phyloP scores from a whole-genome alignment of 2,329 filamentous ascomycete genomes.

The Aspergillus ibericus region DNA sequence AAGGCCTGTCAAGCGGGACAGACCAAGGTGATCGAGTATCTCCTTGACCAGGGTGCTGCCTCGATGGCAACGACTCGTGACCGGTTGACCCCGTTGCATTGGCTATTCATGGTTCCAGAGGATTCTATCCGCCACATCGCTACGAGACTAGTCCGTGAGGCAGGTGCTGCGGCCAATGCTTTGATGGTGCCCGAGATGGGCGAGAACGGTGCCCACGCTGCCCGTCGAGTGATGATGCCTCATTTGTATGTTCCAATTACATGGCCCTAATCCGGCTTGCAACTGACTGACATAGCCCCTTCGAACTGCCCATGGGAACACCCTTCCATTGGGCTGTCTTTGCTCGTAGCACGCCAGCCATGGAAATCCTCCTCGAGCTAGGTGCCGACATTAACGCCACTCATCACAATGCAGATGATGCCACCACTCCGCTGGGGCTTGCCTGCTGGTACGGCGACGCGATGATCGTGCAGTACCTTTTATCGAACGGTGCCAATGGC shows the following conservation, averaged over 20 bases:
- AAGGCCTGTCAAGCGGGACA: slow-evolving; percentile 32
- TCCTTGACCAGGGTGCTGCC: slow-evolving; percentile 26
- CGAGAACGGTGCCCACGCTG: slow-evolving; percentile 20
- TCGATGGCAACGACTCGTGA: slow-evolving; percentile 19
- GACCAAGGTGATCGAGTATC: slow-evolving; percentile 21
- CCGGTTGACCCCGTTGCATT: slow-evolving; percentile 24
- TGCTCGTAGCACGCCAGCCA: slow-evolving; percentile 20
- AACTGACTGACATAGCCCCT: slow-evolving; percentile 22
- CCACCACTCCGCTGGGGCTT: slow-evolving; percentile 24
- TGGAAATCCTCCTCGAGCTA: slow-evolving; percentile 23
- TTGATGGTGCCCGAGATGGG: slow-evolving; percentile 18
- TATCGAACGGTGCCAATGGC: slow-evolving; percentile 25
- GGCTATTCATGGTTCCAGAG: slow-evolving; percentile 26
- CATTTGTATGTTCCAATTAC: slow-evolving; percentile 28
- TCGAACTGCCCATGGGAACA: slow-evolving; percentile 28
- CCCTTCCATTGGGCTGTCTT: slow-evolving; percentile 31
- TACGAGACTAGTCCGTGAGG: slow-evolving; percentile 16
- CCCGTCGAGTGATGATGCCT: slow-evolving; percentile 22
- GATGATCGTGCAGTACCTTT: slow-evolving; percentile 17
- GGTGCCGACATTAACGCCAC: slow-evolving; percentile 26
- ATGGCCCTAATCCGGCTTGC: not conserved
- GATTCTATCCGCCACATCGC: slow-evolving; percentile 16
- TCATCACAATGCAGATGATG: slow-evolving; percentile 21
- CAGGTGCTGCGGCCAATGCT: slow-evolving; percentile 25
- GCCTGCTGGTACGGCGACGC: slow-evolving; percentile 25